phyloP scores from a whole-genome alignment of 129 eudicot species.

The Glebionis coronaria region DNA sequence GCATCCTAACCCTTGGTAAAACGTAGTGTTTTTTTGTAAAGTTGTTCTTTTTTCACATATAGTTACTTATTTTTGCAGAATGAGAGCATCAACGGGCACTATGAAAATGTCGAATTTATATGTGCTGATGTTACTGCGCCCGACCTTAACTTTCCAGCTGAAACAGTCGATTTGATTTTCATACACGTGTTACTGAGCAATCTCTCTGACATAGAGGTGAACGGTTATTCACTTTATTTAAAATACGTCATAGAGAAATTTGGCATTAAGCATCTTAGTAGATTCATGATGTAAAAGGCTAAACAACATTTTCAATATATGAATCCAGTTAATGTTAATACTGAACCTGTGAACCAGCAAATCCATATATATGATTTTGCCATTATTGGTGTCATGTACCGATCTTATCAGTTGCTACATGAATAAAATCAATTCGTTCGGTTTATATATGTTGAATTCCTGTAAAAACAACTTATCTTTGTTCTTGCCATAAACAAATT shows the following conservation, averaged over 20 bases:
- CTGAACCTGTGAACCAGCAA: background rate
- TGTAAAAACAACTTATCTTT: background rate
- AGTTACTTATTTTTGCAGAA: slow-evolving; percentile 51
- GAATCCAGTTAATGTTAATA: background rate
- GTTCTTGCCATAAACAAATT: background rate
- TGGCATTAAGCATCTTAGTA: background rate
- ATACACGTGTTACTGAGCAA: slow-evolving; percentile 88
- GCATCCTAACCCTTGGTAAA: slow-evolving; percentile 15
- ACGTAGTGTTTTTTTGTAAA: background rate
- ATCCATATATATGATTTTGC: background rate
- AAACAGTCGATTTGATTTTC: slow-evolving; percentile 75
- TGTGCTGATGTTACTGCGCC: slow-evolving; percentile 98
- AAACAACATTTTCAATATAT: background rate
- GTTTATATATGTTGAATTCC: no score
- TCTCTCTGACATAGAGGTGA: slow-evolving; percentile 91
- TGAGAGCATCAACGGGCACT: slow-evolving; percentile 67
- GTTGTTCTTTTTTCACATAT: background rate
- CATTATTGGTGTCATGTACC: background rate
- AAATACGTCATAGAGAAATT: background rate
- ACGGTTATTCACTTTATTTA: background rate
- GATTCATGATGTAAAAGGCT: background rate
- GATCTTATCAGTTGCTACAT: no score
- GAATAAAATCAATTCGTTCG: no score
- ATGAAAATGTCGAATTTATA: slow-evolving; percentile 69
- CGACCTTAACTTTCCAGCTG: slow-evolving; percentile 54